A percentile compares a stretch with the other conserved stretches of the same genome.
phyloP scores from a whole-genome alignment of 176 grass and related monocot species.

The Themeda triandra region DNA sequence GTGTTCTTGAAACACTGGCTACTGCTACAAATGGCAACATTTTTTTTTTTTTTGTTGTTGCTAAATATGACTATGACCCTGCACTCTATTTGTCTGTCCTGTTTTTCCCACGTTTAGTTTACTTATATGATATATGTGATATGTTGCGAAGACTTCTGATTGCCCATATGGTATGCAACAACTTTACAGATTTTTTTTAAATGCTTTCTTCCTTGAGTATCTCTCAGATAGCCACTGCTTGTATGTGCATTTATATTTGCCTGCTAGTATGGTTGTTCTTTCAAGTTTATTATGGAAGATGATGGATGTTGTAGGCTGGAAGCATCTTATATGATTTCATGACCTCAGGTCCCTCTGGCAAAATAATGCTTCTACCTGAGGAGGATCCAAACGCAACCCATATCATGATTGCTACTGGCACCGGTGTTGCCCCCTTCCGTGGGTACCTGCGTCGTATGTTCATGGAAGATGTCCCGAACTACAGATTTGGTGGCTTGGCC shows the following conservation, averaged over 20 bases:
- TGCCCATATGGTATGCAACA: neutral
- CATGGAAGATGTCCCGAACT: slow-evolving; percentile 88
- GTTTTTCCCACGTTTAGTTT: neutral
- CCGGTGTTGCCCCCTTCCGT: slow-evolving; percentile 86
- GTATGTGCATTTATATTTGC: neutral
- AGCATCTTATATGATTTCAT: slow-evolving; percentile 3
- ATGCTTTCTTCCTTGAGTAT: neutral
- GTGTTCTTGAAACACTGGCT: neutral
- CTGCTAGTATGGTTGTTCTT: neutral
- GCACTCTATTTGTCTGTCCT: neutral
- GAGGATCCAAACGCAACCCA: slow-evolving; percentile 83
- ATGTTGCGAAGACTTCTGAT: neutral
- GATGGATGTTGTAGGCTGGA: slow-evolving; percentile 1
- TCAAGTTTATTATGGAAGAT: neutral
- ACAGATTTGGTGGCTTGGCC: slow-evolving; percentile 79
- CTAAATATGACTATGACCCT: neutral
- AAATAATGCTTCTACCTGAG: slow-evolving; percentile 98
- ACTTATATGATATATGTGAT: neutral
- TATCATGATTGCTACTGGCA: slow-evolving; percentile 97
- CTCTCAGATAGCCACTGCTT: neutral
- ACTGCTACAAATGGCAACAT: neutral
- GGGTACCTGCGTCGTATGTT: slow-evolving; percentile 89
- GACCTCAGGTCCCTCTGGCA: slow-evolving; percentile 80
- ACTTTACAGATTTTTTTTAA: neutral
- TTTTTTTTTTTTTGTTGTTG: neutral